Percentiles rank a stretch among this genome's conserved stretches.
Conservation (phyloP, 2,329 filamentous ascomycete genomes). For the Neofusicoccum umdonicola region DNA sequence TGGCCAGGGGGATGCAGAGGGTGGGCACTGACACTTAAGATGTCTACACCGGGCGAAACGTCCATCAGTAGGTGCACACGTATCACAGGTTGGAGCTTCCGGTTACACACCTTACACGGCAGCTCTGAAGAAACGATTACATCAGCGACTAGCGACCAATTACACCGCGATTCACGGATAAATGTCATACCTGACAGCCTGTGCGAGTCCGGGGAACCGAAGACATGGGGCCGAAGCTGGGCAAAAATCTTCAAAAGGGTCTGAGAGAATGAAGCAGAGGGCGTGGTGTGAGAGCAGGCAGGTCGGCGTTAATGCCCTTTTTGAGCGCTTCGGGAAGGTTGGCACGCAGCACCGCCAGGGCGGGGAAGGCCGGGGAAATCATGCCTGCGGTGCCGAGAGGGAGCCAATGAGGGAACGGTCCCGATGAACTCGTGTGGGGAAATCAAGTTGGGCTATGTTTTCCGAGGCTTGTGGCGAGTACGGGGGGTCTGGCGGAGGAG, state of each 20-base stretch:
- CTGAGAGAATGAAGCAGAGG: not conserved
- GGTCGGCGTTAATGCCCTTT: conserved; percentile 8
- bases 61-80: not conserved
- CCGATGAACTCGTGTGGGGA: not conserved
- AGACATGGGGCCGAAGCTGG: conserved; percentile 15
- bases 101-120: conserved; percentile 17
- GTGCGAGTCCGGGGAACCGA: conserved; percentile 16
- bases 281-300: not conserved
- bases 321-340: conserved; percentile 12
- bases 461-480: not conserved
- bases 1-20: not conserved
- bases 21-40: conserved; percentile 24
- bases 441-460: not conserved
- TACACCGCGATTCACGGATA: too few species aligned
- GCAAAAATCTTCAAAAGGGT: not conserved
- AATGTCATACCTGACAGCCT: conserved; percentile 16
- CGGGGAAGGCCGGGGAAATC: not conserved
- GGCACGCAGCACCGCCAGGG: not conserved
- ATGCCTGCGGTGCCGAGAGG: not conserved
- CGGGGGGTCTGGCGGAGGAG: not conserved
- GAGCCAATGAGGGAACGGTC: not conserved
- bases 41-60: conserved; percentile 20
- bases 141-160: conserved; percentile 1
- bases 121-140: conserved; percentile 3
- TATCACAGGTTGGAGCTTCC: not conserved